Evolutionary conservation across 768 basidiomycete genomes (phyloP), one percentile per base, ranked within the genome.

Genomic region (Rubroboletus satanas): DNA sequence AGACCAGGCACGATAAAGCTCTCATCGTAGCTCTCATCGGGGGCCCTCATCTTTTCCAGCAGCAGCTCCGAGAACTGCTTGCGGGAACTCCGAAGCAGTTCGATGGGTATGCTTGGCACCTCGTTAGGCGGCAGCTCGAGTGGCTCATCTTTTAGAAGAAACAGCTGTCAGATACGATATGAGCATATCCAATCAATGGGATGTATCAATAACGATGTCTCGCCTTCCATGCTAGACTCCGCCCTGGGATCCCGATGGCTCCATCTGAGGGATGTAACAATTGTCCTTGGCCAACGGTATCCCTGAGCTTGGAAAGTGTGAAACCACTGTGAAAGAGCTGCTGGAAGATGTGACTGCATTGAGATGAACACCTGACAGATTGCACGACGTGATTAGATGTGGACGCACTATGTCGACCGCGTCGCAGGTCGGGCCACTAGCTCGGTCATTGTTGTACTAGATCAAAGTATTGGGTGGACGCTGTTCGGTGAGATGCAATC

Each of bases 191-290:
- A 44, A 66, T 38, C 54, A 57, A 54, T 54, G 51, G 17, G 35
- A 49, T 51, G 46, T 10, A 48, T 57, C 52, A 53, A 45, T 55
- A 39, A 57, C 7, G 17, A n/a, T 50, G 45, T 29, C 69, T 71
- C 44, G 56, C 90, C 86, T 93, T 93, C 91, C 91, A 93, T 49
- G 83, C 84, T 53, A 93, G 71, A 70, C 90, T 91, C 63, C 91
- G 77, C n/a, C 91, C 91, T 53, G 81, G 70, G 8, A 88, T 74
- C 45, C 79, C 83, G 33, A 76, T 66, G 3, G 71, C 65, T 51
- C 70, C 72, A 51, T 77, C 71, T 5, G 73, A 66, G 26, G 73
- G 63, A 47, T 70, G 66, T 59, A 85, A 80, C 17, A 92, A 68
- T 15, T 81, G 79, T 63, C 84, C 84, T 54, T 79, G 77, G 15